Evolutionary conservation across 345 rosid species (phyloP).

Genomic region (Eucalyptus cloeziana): DNA sequence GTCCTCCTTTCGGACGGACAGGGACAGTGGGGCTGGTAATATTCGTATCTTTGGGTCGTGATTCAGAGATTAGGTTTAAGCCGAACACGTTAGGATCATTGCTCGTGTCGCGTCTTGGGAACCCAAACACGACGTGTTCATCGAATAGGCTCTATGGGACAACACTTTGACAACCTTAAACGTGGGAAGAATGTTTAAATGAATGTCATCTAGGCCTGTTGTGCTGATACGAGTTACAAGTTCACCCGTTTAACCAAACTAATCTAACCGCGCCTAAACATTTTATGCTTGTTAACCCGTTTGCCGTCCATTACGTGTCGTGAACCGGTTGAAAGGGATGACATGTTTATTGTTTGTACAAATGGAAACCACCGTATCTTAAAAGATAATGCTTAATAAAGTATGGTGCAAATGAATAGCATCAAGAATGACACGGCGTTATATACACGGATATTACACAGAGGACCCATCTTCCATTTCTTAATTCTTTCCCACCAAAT

Average conservation of each 20-base stretch:
- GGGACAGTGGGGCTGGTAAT: neutral
- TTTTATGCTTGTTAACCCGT: neutral
- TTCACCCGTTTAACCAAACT: neutral
- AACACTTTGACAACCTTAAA: neutral
- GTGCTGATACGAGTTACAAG: neutral
- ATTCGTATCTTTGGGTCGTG: neutral
- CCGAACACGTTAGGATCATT: neutral
- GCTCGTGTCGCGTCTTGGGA: neutral
- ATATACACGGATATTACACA: neutral
- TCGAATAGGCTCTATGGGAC: neutral
- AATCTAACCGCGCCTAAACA: neutral
- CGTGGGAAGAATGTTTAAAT: neutral
- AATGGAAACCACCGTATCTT: neutral
- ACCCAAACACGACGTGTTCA: neutral
- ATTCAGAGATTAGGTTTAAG: neutral
- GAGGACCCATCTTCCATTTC: neutral
- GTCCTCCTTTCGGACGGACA: neutral
- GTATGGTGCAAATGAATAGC: rapidly evolving
- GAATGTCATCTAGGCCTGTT: neutral
- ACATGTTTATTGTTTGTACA: neutral
- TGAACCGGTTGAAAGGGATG: rapidly evolving
- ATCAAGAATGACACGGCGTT: neutral
- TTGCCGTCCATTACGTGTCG: rapidly evolving
- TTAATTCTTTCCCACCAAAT: neutral
- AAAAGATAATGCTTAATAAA: neutral